A percentile compares a stretch with the other conserved stretches of the same genome.
Conservation (phyloP, 306 rosid genomes). For the Acacia confusa region DNA sequence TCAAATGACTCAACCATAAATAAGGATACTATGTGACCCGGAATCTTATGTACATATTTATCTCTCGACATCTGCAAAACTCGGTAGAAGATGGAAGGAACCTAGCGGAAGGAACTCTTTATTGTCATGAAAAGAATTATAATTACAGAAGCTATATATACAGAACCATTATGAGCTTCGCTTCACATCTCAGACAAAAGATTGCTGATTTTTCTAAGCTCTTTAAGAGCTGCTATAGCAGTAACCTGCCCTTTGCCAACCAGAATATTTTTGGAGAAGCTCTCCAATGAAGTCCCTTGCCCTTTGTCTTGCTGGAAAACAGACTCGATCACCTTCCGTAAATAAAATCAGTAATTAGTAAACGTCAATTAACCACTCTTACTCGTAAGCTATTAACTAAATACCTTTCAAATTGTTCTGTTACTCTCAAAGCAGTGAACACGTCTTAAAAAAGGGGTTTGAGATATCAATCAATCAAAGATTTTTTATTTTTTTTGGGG, state of each 20-base stretch:
- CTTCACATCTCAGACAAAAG: slow-evolving; percentile 93
- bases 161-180: slow-evolving; percentile 32
- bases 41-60: slow-evolving; percentile 33
- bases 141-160: slow-evolving; percentile 74
- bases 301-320: slow-evolving; percentile 82
- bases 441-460: slow-evolving; percentile 5
- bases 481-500: no score
- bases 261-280: slow-evolving; percentile 55
- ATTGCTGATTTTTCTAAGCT: slow-evolving; percentile 96
- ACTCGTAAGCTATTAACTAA: background rate
- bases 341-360: background rate
- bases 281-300: slow-evolving; percentile 60
- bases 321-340: slow-evolving; percentile 74
- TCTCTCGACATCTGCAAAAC: slow-evolving; percentile 35
- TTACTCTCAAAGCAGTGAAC: background rate
- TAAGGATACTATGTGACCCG: slow-evolving; percentile 23
- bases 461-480: background rate
- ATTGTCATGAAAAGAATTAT: slow-evolving; percentile 54
- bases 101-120: slow-evolving; percentile 33
- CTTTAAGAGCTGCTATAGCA: slow-evolving; percentile 87
- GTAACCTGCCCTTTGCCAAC: slow-evolving; percentile 95
- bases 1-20: background rate
- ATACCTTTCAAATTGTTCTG: background rate
- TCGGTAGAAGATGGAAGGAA: slow-evolving; percentile 12
- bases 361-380: background rate